Conservation (phyloP, 176 grass and related monocot species). For the Calamus simplicifolius region DNA sequence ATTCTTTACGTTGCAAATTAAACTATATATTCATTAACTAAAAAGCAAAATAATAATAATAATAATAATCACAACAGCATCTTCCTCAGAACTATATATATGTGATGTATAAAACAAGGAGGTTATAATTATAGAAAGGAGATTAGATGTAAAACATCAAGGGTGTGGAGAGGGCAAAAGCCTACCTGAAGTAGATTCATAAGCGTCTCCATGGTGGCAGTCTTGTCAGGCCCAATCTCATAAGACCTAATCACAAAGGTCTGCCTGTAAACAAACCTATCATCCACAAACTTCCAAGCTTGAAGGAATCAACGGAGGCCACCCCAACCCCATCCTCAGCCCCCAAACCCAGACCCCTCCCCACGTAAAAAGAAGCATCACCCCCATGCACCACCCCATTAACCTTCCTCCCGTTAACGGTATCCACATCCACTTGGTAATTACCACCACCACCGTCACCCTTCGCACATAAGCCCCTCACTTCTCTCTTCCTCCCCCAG, state of each 20-base stretch:
- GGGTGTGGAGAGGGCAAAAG: too few relatives aligned
- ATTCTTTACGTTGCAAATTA: too few relatives aligned
- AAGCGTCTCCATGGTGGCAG: slow-evolving; percentile 46
- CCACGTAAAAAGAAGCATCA: slow-evolving; percentile 3
- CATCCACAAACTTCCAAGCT: slow-evolving; percentile 37
- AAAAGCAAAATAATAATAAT: too few relatives aligned
- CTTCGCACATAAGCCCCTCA: neutral
- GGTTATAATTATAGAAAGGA: too few relatives aligned
- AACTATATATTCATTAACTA: too few relatives aligned
- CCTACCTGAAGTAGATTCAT: slow-evolving; percentile 51
- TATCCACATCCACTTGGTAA: slow-evolving; percentile 1
- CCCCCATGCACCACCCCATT: slow-evolving; percentile 18
- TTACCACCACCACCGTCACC: slow-evolving; percentile 1
- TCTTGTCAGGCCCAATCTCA: slow-evolving; percentile 49
- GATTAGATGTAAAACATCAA: too few relatives aligned
- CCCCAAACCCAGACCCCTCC: neutral
- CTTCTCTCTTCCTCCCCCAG: slow-evolving; percentile 2
- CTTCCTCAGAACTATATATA: too few relatives aligned
- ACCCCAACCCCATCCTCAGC: neutral
- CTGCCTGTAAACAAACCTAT: slow-evolving; percentile 40
- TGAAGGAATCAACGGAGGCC: slow-evolving; percentile 13
- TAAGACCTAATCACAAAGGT: slow-evolving; percentile 45
- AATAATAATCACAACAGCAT: too few relatives aligned
- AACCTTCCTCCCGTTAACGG: slow-evolving; percentile 26
- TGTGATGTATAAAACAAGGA: too few relatives aligned